Evolutionary conservation across 805 yeast genomes (phyloP), one percentile per base, ranked within the genome.

Genomic region (Lipomyces yamadae): DNA sequence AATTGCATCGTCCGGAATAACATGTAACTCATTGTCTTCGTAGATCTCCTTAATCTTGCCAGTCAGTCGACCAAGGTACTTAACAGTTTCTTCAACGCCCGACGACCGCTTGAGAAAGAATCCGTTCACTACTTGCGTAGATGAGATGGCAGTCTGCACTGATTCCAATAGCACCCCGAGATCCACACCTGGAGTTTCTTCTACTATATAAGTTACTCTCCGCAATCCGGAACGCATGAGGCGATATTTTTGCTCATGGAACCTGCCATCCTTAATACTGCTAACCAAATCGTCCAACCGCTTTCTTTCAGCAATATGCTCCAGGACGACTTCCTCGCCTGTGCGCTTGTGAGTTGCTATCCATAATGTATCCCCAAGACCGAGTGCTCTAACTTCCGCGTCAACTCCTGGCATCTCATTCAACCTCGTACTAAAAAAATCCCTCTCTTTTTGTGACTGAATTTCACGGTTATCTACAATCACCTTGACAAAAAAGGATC

Each of bases 351-450:
- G 84, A 64, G 83, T 83, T 0, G 97, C 99, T 2, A 92, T 82
- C 99, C 98, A 95, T 8, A 89, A 69, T 0, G 89, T 88, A 79
- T 95, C 99, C 4, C 99, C 98, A 2, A 93, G 85, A 0, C 95
- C 79, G 35, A 95, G 80, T 0, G 90, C 80, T 58, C 85, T 76
- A 0, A 83, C 84, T 29, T 85, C 88, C 60, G 85, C 80, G 2
- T 78, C 76, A 0, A 89, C 80, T 0, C 87, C 88, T n/a, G 56
- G 45, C 8, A 80, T 74, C 24, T 80, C 76, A 0, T 73, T 74
- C 18, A 94, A 79, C 53, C 88, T 84, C 1, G 80, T 81, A 1
- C 81, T 78, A 74, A 95, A 92, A 75, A 85, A 92, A 63, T 86
- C 88, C 13, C 97, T 81, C 55, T 93, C 92, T 37, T 77, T 77